Evolutionary conservation across 352 stramenopile species (phyloP).

Genomic region (Pythium monospermum): DNA sequence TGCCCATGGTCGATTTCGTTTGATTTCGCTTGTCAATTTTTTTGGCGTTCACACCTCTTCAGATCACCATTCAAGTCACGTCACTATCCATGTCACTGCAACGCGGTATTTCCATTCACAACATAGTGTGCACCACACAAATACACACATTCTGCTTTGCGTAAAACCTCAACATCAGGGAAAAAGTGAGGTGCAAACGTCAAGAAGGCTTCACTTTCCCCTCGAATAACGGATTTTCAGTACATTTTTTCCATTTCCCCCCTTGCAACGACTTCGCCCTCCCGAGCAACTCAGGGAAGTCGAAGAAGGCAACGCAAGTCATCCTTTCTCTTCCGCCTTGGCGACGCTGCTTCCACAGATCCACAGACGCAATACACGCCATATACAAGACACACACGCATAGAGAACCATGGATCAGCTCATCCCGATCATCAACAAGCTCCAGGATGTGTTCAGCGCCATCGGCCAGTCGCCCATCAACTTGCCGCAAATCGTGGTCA

Average conservation of each 20-base stretch:
- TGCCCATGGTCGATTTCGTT: slow-evolving; percentile 7
- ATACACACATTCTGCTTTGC: background rate
- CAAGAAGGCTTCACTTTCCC: background rate
- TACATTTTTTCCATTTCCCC: too few relatives aligned
- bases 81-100: slow-evolving; percentile 22
- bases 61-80: slow-evolving; percentile 14
- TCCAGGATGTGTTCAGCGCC: slow-evolving; percentile 98
- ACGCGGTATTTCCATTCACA: background rate
- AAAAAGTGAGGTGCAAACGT: background rate
- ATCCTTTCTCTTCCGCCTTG: background rate
- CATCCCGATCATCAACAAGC: slow-evolving; percentile 99
- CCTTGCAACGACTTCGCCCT: too few relatives aligned
- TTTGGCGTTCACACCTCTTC: slow-evolving; percentile 2
- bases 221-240: background rate
- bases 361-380: too few relatives aligned
- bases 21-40: background rate
- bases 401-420: slow-evolving; percentile 96
- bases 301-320: background rate
- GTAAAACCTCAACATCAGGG: slow-evolving; percentile 22
- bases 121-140: slow-evolving; percentile 10
- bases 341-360: background rate
- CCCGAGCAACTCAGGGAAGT: background rate
- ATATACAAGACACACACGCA: background rate
- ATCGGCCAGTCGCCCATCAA: slow-evolving; percentile 95
- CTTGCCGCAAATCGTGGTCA: slow-evolving; percentile 97